Evolutionary conservation across 2,329 filamentous ascomycete species (phyloP).

Genomic region (Elsinoe perseae): DNA sequence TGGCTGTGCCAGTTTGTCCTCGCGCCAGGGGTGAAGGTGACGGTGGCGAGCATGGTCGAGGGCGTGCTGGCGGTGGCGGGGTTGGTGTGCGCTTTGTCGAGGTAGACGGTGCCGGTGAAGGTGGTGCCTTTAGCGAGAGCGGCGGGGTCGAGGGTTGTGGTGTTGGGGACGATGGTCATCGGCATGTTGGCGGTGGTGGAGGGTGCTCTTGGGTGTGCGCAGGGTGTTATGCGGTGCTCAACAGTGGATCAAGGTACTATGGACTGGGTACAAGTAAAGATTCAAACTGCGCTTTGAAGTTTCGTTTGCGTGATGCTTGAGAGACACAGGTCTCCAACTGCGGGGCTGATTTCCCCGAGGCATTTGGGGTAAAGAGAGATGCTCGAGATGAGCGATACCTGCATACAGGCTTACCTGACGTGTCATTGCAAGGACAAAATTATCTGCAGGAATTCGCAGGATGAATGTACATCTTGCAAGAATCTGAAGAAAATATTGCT

Average conservation of each 20-base stretch:
- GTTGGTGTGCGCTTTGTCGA: constrained; percentile 25
- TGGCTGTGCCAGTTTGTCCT: constrained; percentile 42
- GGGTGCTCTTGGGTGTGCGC: neutral
- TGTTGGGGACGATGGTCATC: constrained; percentile 10
- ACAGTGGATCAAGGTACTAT: neutral
- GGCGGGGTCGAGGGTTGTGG: constrained; percentile 8
- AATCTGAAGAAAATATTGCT: neutral
- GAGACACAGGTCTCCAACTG: neutral
- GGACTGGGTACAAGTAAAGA: too few species aligned
- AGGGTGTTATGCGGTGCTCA: neutral
- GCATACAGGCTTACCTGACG: neutral
- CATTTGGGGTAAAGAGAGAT: constrained; percentile 6
- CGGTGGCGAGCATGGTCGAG: constrained; percentile 22
- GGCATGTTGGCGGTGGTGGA: constrained; percentile 12
- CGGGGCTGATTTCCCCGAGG: constrained; percentile 7
- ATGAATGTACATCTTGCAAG: neutral
- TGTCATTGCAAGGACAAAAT: neutral
- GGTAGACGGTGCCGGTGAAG: constrained; percentile 28
- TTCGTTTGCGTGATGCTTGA: constrained; percentile 6
- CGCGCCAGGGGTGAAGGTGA: constrained; percentile 38
- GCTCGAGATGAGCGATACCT: neutral
- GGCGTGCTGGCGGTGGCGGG: constrained; percentile 26
- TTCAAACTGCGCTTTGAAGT: neutral
- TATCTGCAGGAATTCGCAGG: neutral
- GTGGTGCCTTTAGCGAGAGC: constrained; percentile 21